Evolutionary conservation across 306 rosid species (phyloP).

Genomic region (Boehmeria nivea): DNA sequence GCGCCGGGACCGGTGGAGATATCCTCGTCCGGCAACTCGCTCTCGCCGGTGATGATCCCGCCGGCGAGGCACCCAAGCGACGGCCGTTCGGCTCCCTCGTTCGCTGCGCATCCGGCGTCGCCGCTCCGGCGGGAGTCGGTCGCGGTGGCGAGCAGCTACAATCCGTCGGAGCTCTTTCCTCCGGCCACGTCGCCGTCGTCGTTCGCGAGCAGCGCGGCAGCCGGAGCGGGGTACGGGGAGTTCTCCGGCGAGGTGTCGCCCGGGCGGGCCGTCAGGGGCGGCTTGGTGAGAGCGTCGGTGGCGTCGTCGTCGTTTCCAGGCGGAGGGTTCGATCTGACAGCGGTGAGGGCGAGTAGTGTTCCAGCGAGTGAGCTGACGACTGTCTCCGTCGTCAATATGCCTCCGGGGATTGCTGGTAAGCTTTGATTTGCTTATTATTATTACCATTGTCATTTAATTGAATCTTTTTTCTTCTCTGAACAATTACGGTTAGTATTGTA

Average conservation of each 20-base stretch:
- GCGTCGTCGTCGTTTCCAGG: constrained; percentile 41
- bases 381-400: constrained; percentile 29
- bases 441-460: no score
- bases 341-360: constrained; percentile 34
- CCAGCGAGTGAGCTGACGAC: constrained; percentile 56
- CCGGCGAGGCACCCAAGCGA: constrained; percentile 61
- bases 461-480: not conserved
- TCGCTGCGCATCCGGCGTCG: constrained; percentile 24
- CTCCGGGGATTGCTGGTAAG: constrained; percentile 38
- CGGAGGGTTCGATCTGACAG: constrained; percentile 37
- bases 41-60: constrained; percentile 72
- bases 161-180: constrained; percentile 34
- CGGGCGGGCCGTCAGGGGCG: constrained; percentile 29
- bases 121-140: constrained; percentile 36
- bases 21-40: constrained; percentile 44
- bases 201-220: constrained; percentile 6
- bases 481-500: no score
- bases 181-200: constrained; percentile 44
- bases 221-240: constrained; percentile 29
- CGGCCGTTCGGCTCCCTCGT: constrained; percentile 22
- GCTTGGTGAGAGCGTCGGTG: constrained; percentile 29
- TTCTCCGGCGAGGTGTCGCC: constrained; percentile 45
- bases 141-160: constrained; percentile 47
- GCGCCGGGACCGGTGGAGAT: constrained; percentile 23
- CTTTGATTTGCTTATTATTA: not conserved